Percentiles rank a stretch among this genome's conserved stretches.
phyloP scores from a whole-genome alignment of 2,329 filamentous ascomycete species.

The Alternaria sp. region DNA sequence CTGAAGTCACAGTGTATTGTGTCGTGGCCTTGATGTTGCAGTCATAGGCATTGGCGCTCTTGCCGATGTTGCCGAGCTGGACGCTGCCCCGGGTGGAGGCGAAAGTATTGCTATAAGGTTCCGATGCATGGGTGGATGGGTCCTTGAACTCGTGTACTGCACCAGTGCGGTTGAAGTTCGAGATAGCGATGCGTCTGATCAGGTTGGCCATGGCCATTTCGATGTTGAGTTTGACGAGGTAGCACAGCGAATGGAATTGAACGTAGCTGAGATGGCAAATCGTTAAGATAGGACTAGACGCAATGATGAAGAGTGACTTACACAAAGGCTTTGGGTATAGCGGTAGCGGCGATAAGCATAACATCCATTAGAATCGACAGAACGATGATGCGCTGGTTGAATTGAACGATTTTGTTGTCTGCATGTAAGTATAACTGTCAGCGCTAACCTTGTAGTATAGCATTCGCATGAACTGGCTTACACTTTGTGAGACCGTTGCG shows the following conservation, averaged over 20 bases:
- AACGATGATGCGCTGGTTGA: not conserved
- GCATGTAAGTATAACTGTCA: not conserved
- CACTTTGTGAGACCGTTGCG: conserved; percentile 45
- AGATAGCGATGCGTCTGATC: conserved; percentile 24
- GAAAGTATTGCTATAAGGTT: not conserved
- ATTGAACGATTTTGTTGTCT: not conserved
- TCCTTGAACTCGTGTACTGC: not conserved
- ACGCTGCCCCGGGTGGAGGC: not conserved
- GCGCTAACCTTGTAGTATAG: not conserved
- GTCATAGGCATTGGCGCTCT: not conserved
- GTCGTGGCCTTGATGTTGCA: not conserved
- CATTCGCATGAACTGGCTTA: conserved; percentile 14
- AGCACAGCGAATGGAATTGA: conserved; percentile 55
- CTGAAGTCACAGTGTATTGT: not conserved
- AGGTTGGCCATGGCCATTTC: conserved; percentile 47
- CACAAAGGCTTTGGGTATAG: conserved; percentile 48
- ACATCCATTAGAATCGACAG: conserved; percentile 53
- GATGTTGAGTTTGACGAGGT: conserved; percentile 55
- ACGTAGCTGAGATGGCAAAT: conserved; percentile 41
- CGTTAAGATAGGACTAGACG: not conserved
- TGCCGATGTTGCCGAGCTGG: not conserved
- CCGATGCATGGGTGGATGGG: not conserved
- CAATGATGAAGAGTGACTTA: conserved; percentile 11
- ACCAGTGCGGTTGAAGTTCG: not conserved
- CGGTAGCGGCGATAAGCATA: conserved; percentile 53